Percentiles rank a stretch among this genome's conserved stretches.
These are phyloP conservation scores for Astrocystis sublimbata DNA, from an alignment of 495 filamentous ascomycete genomes.

Conservation along the genomic window DNA sequence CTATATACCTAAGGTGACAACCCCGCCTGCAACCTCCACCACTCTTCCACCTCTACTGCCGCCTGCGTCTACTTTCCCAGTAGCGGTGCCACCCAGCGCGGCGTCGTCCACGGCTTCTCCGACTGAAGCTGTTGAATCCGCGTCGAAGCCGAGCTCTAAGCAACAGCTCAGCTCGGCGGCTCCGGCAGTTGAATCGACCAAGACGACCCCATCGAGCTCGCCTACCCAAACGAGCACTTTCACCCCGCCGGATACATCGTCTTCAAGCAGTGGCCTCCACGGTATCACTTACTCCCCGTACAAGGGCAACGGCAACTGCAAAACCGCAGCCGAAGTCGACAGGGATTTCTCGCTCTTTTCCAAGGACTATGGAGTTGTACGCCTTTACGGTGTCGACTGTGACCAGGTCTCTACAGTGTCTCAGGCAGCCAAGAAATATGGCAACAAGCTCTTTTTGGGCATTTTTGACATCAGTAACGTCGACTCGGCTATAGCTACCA, in stretches of 20 bases:
- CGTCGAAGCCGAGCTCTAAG: slow-evolving; percentile 20
- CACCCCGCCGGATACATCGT: slow-evolving; percentile 12
- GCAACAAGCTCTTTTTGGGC: slow-evolving; percentile 71
- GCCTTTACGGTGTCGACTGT: slow-evolving; percentile 83
- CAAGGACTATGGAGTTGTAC: slow-evolving; percentile 58
- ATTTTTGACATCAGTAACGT: slow-evolving; percentile 66
- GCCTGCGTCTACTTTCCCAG: slow-evolving; percentile 13
- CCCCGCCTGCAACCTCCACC: slow-evolving; percentile 10
- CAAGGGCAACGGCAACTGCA: slow-evolving; percentile 65
- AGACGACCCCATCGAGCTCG: slow-evolving; percentile 16
- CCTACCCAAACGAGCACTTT: slow-evolving; percentile 22
- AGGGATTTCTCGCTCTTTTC: slow-evolving; percentile 59
- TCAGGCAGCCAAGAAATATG: slow-evolving; percentile 56
- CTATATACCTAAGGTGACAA: slow-evolving; percentile 27
- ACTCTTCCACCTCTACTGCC: slow-evolving; percentile 20
- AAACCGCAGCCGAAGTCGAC: slow-evolving; percentile 60
- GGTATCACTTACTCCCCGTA: slow-evolving; percentile 79
- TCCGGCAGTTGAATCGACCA: slow-evolving; percentile 13
- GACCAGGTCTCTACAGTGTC: slow-evolving; percentile 64
- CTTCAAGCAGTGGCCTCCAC: slow-evolving; percentile 32
- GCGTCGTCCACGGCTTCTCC: slow-evolving; percentile 11
- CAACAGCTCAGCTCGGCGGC: slow-evolving; percentile 18
- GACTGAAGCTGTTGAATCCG: slow-evolving; percentile 16
- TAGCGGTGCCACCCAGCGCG: slow-evolving; percentile 2
- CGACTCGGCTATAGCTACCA: slow-evolving; percentile 50